phyloP scores from a whole-genome alignment of 352 stramenopile genomes.

The Globisporangium irregulare region DNA sequence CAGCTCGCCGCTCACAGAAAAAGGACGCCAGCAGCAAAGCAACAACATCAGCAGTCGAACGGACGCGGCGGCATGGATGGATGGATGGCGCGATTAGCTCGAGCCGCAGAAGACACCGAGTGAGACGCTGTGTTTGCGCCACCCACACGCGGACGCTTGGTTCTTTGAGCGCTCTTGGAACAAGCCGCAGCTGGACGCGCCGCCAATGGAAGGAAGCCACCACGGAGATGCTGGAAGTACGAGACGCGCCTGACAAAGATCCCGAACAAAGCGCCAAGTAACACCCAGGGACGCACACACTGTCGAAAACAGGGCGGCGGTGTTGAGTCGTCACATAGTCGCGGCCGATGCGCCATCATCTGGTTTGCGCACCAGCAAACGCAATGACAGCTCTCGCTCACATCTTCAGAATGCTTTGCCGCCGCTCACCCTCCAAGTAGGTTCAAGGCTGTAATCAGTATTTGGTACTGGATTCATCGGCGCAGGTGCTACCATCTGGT shows the following conservation, averaged over 20 bases:
- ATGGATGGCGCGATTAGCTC: not conserved
- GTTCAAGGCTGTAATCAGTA: conserved; percentile 14
- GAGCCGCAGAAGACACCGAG: not conserved
- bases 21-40: not conserved
- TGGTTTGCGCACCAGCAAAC: not conserved
- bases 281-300: not conserved
- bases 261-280: not conserved
- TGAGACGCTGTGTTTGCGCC: not conserved
- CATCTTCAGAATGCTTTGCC: not conserved
- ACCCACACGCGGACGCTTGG: not conserved
- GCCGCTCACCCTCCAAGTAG: not conserved
- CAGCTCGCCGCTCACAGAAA: not conserved
- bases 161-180: not conserved
- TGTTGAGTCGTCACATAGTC: not conserved
- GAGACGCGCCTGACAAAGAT: not conserved
- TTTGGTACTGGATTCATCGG: conserved; percentile 12
- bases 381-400: too few relatives aligned
- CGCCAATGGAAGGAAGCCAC: not conserved
- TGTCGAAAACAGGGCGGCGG: not conserved
- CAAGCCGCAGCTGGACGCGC: not conserved
- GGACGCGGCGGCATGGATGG: not conserved
- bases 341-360: not conserved
- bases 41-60: not conserved
- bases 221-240: not conserved
- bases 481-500: conserved; percentile 1